Percentiles rank a stretch among this genome's conserved stretches.
Conservation (phyloP, 2,329 filamentous ascomycete species). For the Fusarium multiceps region DNA sequence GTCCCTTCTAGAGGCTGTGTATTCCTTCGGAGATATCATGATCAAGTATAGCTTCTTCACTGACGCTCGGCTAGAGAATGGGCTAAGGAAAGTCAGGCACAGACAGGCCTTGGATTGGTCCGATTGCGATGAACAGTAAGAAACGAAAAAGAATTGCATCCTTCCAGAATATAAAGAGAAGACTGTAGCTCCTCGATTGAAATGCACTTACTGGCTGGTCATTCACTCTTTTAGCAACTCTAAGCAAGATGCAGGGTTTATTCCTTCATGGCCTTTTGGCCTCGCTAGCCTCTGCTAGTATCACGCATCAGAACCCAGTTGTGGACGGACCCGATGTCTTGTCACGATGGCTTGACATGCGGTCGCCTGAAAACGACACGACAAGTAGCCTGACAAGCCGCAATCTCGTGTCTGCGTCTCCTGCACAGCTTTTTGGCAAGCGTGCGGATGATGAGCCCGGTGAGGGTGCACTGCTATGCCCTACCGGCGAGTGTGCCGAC, state of each 20-base stretch:
- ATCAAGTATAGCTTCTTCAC: not conserved
- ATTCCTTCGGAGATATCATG: not conserved
- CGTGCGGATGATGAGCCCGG: not conserved
- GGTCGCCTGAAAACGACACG: not conserved
- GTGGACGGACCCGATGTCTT: not conserved
- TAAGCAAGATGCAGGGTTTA: not conserved
- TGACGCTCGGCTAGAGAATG: not conserved
- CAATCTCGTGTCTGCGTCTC: not conserved
- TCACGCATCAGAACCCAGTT: not conserved
- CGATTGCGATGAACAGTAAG: not conserved
- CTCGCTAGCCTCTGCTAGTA: not conserved
- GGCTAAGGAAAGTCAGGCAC: not conserved
- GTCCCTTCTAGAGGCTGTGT: not conserved
- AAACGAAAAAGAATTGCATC: not conserved
- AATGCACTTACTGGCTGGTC: not conserved
- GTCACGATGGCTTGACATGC: not conserved
- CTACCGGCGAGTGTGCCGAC: not conserved
- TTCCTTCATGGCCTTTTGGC: not conserved
- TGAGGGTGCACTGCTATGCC: not conserved
- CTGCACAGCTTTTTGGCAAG: not conserved
- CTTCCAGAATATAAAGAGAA: not conserved
- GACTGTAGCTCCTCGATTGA: not conserved
- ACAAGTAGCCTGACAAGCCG: not conserved
- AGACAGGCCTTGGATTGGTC: not conserved
- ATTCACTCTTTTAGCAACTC: not conserved